Conservation (phyloP, 1,284 basidiomycete genomes). For the Marasmius fiardii region DNA sequence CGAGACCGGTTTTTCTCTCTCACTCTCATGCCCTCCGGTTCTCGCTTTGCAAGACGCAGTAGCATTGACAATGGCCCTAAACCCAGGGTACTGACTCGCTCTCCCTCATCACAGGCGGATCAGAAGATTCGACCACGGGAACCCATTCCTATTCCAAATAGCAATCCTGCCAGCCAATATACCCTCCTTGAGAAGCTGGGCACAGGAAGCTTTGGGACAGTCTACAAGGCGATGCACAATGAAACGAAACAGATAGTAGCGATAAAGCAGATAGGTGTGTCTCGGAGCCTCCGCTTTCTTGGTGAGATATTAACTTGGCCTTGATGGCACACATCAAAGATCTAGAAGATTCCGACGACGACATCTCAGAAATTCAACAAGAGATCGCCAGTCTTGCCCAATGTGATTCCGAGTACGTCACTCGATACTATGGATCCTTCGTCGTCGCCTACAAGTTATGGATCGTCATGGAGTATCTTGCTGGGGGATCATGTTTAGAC, state of each 20-base stretch:
- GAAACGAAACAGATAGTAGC: conserved; percentile 93
- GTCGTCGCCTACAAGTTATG: conserved; percentile 96
- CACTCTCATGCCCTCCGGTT: conserved; percentile 41
- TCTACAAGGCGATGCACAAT: conserved; percentile 96
- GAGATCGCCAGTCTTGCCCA: conserved; percentile 95
- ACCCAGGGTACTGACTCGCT: conserved; percentile 41
- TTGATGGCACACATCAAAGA: conserved; percentile 38
- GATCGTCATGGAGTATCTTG: conserved; percentile 99
- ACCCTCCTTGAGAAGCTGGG: conserved; percentile 93
- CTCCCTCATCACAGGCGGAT: conserved; percentile 44
- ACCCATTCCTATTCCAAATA: conserved; percentile 67
- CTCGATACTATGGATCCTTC: conserved; percentile 95
- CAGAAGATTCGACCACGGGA: conserved; percentile 42
- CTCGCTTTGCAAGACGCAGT: conserved; percentile 41
- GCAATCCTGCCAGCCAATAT: conserved; percentile 85
- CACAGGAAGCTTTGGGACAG: conserved; percentile 95
- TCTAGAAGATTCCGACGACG: conserved; percentile 88
- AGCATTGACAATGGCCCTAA: conserved; percentile 40
- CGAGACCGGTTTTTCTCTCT: conserved; percentile 17
- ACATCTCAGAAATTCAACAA: conserved; percentile 96
- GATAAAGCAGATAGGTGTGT: conserved; percentile 92
- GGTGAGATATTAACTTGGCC: not conserved
- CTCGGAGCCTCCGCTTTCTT: conserved; percentile 4
- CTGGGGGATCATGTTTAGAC: conserved; percentile 97
- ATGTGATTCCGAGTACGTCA: conserved; percentile 95